These are phyloP conservation scores for Trypanosoma congolense DNA, from an alignment of 208 protist species.

Conservation along the genomic window DNA sequence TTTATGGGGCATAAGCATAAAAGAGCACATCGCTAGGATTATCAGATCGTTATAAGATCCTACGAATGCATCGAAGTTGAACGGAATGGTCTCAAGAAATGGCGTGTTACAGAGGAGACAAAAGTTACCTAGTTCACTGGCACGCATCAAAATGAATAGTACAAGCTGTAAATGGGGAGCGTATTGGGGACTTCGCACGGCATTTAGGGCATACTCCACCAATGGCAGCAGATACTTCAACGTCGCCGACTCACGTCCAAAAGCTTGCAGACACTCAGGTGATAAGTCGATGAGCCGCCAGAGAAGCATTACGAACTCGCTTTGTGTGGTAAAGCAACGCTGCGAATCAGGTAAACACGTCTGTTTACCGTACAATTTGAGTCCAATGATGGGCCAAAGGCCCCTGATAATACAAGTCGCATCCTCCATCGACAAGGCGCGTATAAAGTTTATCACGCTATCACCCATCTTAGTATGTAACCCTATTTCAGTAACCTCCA, in stretches of 20 bases:
- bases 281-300: conserved; percentile 80
- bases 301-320: conserved; percentile 84
- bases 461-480: conserved; percentile 36
- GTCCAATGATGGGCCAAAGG: conserved; percentile 44
- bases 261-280: conserved; percentile 40
- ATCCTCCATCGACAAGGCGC: conserved; percentile 67
- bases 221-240: conserved; percentile 72
- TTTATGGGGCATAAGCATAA: conserved; percentile 47
- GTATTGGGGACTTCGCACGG: conserved; percentile 32
- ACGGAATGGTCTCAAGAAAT: conserved; percentile 39
- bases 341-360: conserved; percentile 77
- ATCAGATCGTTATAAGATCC: conserved; percentile 80
- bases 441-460: conserved; percentile 55
- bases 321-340: conserved; percentile 38
- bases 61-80: conserved; percentile 41
- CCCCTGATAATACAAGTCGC: conserved; percentile 45
- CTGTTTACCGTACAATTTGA: conserved; percentile 53
- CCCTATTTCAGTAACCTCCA: neutral
- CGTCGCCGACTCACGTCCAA: conserved; percentile 31
- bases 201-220: conserved; percentile 67
- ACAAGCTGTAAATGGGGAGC: conserved; percentile 67
- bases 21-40: conserved; percentile 56
- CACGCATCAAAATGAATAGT: conserved; percentile 72
- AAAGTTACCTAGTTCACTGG: conserved; percentile 73
- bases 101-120: conserved; percentile 72